Evolutionary conservation across 2,329 filamentous ascomycete species (phyloP).

Genomic region (Aaosphaeria pasadenensis): DNA sequence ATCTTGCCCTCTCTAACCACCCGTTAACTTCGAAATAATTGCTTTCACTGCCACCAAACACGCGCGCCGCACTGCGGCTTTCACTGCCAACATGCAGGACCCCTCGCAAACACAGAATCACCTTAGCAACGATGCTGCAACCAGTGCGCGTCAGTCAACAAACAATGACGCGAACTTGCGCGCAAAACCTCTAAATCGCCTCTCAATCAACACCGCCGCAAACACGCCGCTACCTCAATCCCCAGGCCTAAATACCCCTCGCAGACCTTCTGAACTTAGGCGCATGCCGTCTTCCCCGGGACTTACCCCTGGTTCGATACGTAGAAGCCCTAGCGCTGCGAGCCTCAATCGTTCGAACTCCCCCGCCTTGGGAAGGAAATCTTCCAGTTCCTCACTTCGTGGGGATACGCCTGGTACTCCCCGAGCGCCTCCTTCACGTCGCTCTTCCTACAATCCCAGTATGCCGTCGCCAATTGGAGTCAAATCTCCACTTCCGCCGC

Average conservation of each 20-base stretch:
- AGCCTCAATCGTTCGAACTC: conserved; percentile 42
- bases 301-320: conserved; percentile 28
- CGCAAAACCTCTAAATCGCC: conserved; percentile 32
- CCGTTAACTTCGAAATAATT: too few species aligned
- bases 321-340: conserved; percentile 43
- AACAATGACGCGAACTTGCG: conserved; percentile 34
- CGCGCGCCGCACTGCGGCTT: conserved; percentile 22
- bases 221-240: conserved; percentile 29
- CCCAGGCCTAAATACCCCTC: conserved; percentile 24
- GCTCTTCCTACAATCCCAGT: conserved; percentile 44
- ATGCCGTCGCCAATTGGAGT: conserved; percentile 37
- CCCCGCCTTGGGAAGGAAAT: conserved; percentile 41
- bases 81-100: conserved; percentile 24
- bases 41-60: not conserved
- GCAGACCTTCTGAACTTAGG: conserved; percentile 13
- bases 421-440: conserved; percentile 36
- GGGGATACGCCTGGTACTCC: conserved; percentile 36
- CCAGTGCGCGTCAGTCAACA: conserved; percentile 23
- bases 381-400: conserved; percentile 44
- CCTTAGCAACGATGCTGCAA: conserved; percentile 4
- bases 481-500: conserved; percentile 39
- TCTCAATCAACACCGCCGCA: conserved; percentile 34
- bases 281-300: conserved; percentile 26
- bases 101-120: conserved; percentile 10
- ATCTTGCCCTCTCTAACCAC: too few species aligned